Conservation (phyloP, 2,329 filamentous ascomycete genomes). For the Fusarium fracticaudum region DNA sequence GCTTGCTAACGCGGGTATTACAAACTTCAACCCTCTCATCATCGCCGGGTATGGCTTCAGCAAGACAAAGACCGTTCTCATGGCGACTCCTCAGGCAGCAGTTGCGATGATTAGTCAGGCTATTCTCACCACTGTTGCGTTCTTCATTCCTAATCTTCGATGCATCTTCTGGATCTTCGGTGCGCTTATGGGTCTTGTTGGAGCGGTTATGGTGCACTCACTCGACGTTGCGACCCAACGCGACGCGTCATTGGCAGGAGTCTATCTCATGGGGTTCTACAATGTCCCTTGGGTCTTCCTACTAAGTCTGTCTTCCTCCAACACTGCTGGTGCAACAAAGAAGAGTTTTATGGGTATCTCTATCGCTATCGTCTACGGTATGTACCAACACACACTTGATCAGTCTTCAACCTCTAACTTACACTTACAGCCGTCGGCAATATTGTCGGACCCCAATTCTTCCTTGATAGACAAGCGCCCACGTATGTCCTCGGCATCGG, state of each 20-base stretch:
- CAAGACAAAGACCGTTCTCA: conserved; percentile 41
- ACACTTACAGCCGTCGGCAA: conserved; percentile 35
- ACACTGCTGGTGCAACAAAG: conserved; percentile 45
- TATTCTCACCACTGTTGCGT: conserved; percentile 34
- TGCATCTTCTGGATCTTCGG: conserved; percentile 46
- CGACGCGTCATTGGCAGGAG: conserved; percentile 43
- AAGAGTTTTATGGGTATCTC: conserved; percentile 46
- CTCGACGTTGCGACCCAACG: conserved; percentile 28
- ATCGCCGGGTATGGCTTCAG: conserved; percentile 62
- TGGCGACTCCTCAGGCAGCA: conserved; percentile 47
- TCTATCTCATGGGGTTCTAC: conserved; percentile 49
- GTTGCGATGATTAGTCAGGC: conserved; percentile 44
- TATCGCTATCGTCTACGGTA: conserved; percentile 43
- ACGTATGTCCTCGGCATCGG: conserved; percentile 43
- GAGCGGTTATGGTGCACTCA: conserved; percentile 41
- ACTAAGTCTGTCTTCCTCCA: conserved; percentile 45
- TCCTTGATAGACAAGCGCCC: conserved; percentile 40
- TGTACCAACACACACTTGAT: background rate
- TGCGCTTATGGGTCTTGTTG: conserved; percentile 34
- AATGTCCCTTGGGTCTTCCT: conserved; percentile 45
- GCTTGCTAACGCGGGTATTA: conserved; percentile 74
- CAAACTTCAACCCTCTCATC: conserved; percentile 68
- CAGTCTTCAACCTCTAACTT: too few relatives aligned
- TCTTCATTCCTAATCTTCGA: conserved; percentile 44
- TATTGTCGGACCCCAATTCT: conserved; percentile 46